phyloP scores from a whole-genome alignment of 805 yeast species.

The Candida wancherniae region DNA sequence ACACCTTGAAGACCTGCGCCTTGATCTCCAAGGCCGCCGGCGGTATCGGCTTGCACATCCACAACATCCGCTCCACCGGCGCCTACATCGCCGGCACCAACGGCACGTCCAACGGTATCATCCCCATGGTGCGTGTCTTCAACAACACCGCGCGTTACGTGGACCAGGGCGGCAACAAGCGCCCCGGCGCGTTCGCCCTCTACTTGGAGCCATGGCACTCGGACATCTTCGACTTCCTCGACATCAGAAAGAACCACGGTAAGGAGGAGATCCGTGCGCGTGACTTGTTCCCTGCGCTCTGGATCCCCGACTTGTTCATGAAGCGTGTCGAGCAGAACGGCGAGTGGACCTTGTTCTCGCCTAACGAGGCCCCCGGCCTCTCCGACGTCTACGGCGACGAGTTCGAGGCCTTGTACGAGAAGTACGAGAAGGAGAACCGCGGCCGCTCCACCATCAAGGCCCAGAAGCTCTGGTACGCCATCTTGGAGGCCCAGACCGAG shows the following conservation, averaged over 20 bases:
- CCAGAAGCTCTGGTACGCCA: constrained; percentile 57
- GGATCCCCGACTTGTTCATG: constrained; percentile 64
- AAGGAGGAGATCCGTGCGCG: constrained; percentile 61
- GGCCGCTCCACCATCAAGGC: constrained; percentile 50
- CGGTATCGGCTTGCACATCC: constrained; percentile 60
- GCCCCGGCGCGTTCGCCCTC: constrained; percentile 62
- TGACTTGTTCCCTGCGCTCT: constrained; percentile 58
- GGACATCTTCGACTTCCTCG: constrained; percentile 54
- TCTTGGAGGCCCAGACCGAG: constrained; percentile 59
- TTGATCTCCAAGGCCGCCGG: constrained; percentile 59
- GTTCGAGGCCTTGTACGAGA: constrained; percentile 47
- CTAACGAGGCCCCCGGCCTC: constrained; percentile 56
- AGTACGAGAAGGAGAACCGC: constrained; percentile 47
- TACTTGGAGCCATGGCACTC: constrained; percentile 63
- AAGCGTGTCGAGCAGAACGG: constrained; percentile 52
- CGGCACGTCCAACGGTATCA: constrained; percentile 59
- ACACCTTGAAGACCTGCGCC: constrained; percentile 59
- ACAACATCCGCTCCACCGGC: constrained; percentile 55
- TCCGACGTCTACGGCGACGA: constrained; percentile 53
- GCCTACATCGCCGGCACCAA: constrained; percentile 60
- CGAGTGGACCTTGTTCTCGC: constrained; percentile 57
- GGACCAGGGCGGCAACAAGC: constrained; percentile 62
- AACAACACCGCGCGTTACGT: constrained; percentile 61
- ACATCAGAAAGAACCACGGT: constrained; percentile 59
- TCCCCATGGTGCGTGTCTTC: constrained; percentile 60